Evolutionary conservation across 1,139 yeast genomes (phyloP).

Genomic region (Debaryomyces psychrophilus): DNA sequence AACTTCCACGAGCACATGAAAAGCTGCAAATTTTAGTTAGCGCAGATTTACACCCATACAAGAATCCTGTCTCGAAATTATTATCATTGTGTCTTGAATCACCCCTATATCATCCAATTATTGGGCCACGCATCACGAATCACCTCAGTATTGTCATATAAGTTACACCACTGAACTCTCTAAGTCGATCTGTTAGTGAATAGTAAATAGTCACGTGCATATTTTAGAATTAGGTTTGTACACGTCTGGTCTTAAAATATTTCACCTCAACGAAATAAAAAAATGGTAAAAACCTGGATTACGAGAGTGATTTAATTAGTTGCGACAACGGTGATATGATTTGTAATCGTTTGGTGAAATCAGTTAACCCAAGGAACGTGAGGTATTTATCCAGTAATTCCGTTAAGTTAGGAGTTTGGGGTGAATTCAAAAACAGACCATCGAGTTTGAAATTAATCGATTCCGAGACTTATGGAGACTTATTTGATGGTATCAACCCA

Average conservation of each 20-base stretch:
- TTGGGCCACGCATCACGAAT: too few species aligned
- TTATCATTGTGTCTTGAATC: too few species aligned
- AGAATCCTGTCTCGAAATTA: too few species aligned
- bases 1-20: too few species aligned
- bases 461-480: conserved; percentile 31
- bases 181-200: neutral
- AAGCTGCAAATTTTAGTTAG: too few species aligned
- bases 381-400: conserved; percentile 17
- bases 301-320: neutral
- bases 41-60: too few species aligned
- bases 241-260: conserved; percentile 6
- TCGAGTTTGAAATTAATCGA: conserved; percentile 38
- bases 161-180: too few species aligned
- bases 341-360: conserved; percentile 8
- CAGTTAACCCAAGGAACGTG: conserved; percentile 1
- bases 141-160: too few species aligned
- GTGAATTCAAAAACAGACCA: conserved; percentile 48
- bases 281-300: neutral
- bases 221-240: neutral
- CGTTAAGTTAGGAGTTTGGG: conserved; percentile 45
- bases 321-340: conserved; percentile 2
- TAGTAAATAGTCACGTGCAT: neutral
- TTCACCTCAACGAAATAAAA: conserved; percentile 4
- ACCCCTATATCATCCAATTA: too few species aligned
- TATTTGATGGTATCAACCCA: conserved; percentile 40